phyloP scores from a whole-genome alignment of 495 filamentous ascomycete species.

The Annulohypoxylon nitens region DNA sequence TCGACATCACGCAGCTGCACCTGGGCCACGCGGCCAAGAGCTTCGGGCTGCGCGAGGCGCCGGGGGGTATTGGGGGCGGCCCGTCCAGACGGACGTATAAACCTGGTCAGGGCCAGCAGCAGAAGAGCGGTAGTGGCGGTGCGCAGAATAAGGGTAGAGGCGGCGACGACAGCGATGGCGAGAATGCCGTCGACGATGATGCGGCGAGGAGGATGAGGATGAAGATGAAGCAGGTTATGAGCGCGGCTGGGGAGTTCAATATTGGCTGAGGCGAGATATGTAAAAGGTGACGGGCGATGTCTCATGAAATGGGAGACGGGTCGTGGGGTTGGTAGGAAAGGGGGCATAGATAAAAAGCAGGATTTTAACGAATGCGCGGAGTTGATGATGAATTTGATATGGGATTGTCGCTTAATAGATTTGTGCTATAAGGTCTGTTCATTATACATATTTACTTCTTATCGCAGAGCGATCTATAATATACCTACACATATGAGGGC shows the following conservation, averaged over 20 bases:
- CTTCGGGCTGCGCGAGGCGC: slow-evolving; percentile 88
- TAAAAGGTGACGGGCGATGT: not conserved
- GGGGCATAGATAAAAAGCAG: slow-evolving; percentile 24
- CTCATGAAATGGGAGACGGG: not conserved
- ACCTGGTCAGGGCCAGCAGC: slow-evolving; percentile 11
- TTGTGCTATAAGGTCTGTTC: not conserved
- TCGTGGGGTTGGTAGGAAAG: not conserved
- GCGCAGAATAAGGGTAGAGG: slow-evolving; percentile 36
- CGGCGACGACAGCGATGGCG: slow-evolving; percentile 42
- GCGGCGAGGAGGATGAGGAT: slow-evolving; percentile 80
- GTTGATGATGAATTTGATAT: not conserved
- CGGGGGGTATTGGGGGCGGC: slow-evolving; percentile 77
- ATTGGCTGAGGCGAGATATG: slow-evolving; percentile 68
- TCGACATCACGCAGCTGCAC: slow-evolving; percentile 90
- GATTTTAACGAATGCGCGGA: not conserved
- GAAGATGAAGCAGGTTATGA: slow-evolving; percentile 85
- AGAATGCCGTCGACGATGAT: slow-evolving; percentile 67
- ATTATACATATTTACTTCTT: not conserved
- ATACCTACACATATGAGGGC: not conserved
- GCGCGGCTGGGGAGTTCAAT: slow-evolving; percentile 86
- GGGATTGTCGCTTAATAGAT: not conserved
- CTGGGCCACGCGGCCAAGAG: slow-evolving; percentile 94
- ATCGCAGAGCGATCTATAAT: not conserved
- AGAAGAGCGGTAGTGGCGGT: not conserved
- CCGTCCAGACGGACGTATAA: slow-evolving; percentile 55